Base-by-base conservation (phyloP, 1,139 yeast species). In the Nadsonia commutata region DNA sequence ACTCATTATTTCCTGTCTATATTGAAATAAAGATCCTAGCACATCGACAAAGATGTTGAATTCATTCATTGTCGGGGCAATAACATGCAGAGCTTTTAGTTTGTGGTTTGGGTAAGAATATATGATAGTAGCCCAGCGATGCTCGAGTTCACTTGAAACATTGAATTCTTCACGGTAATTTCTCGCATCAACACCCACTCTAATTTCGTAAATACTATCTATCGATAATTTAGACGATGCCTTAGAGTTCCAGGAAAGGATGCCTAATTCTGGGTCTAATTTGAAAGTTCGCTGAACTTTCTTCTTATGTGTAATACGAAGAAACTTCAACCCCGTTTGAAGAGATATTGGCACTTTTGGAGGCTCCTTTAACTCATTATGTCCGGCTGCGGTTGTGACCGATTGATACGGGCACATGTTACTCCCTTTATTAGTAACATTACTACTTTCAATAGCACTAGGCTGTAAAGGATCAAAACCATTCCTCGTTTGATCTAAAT, bases 131-230 rank as follows among this genome's bases (percentile, higher is more conserved):
- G 84, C 70, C 98, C 98, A 90, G 18, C 74, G 65, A 13, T 68
- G 65, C 41, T 77, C 76, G 43, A 71, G 72, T 41, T 80, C 86
- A 40, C 74, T 66, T 1, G 88, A 73, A 1, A 86, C 72, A 40
- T 80, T 79, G 49, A 83, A 72, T 58, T 84, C 94, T 55, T 88
- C 95, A 47, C 95, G 66, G 56, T 85, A 88, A 49, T 82, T 81
- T 21, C 73, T 69, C 1, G 95, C 96, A 51, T 80, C 81, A 13
- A 68, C 71, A 9, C 79, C 85, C 9, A 71, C 66, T 44, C 86
- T 64, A 1, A 85, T 71, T 45, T 76, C 79, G 50, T 76, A 76
- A 38, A 90, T 80, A 45, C 76, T 76, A 56, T 83, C 95, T 16
- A 85, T 66, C 46, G 86, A 66, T 40, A 64, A 69, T 19, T 74